phyloP scores from a whole-genome alignment of 1,284 basidiomycete genomes.

The Cryptococcus floricola region DNA sequence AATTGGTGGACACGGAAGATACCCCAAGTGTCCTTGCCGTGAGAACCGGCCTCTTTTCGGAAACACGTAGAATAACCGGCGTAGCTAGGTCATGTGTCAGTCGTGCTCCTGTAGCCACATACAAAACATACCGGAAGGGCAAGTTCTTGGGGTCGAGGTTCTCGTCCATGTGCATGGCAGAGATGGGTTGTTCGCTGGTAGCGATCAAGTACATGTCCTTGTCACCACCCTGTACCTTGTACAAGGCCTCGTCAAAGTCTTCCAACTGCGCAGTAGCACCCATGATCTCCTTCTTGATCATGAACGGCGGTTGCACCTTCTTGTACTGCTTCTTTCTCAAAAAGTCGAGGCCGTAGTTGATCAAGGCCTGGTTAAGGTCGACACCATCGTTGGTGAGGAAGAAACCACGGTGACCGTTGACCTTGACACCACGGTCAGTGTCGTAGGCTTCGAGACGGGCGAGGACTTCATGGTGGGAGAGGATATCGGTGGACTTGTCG shows the following conservation, averaged over 20 bases:
- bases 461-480: conserved; percentile 95
- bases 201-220: conserved; percentile 99
- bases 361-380: conserved; percentile 94
- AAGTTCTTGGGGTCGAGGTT: conserved; percentile 94
- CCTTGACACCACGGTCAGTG: conserved; percentile 89
- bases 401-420: conserved; percentile 93
- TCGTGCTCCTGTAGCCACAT: neutral
- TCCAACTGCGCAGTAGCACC: conserved; percentile 94
- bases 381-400: conserved; percentile 94
- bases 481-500: conserved; percentile 65
- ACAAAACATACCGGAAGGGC: conserved; percentile 70
- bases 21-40: conserved; percentile 98
- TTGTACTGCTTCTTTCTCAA: conserved; percentile 77
- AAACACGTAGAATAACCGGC: conserved; percentile 86
- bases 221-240: conserved; percentile 80
- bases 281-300: conserved; percentile 99
- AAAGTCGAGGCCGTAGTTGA: conserved; percentile 93
- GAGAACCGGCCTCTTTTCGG: conserved; percentile 96
- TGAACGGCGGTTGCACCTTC: conserved; percentile 95
- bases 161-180: conserved; percentile 89
- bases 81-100: conserved; percentile 43
- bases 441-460: conserved; percentile 92
- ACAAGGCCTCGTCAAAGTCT: conserved; percentile 97
- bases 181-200: conserved; percentile 97
- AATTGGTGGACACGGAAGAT: conserved; percentile 99